phyloP scores from a whole-genome alignment of 2,329 filamentous ascomycete species.

The Aspergillus glaucus region DNA sequence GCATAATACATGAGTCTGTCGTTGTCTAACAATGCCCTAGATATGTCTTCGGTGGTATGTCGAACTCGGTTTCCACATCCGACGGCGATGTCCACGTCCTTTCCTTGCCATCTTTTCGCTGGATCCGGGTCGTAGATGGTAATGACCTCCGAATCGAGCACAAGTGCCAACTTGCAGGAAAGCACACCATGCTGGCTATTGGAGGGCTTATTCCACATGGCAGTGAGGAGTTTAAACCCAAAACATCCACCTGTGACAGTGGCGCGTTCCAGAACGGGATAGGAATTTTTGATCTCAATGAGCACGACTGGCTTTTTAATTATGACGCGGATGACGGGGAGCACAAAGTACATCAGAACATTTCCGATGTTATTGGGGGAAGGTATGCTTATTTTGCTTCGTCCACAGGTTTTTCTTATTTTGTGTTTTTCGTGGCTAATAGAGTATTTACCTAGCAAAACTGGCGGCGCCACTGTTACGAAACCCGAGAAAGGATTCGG shows the following conservation, averaged over 20 bases:
- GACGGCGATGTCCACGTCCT: constrained; percentile 7
- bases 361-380: not conserved
- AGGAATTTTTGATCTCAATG: constrained; percentile 3
- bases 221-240: constrained; percentile 1
- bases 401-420: too few species aligned
- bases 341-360: not conserved
- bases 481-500: too few species aligned
- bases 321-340: constrained; percentile 2
- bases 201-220: constrained; percentile 2
- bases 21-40: not conserved
- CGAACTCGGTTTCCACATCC: not conserved
- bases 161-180: not conserved
- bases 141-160: constrained; percentile 3
- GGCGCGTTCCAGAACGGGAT: constrained; percentile 3
- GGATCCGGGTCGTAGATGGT: constrained; percentile 3
- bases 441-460: too few species aligned
- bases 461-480: too few species aligned
- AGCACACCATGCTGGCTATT: constrained; percentile 4
- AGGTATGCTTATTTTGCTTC: not conserved
- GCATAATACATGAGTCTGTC: too few species aligned
- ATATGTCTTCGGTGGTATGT: constrained; percentile 6
- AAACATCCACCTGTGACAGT: not conserved
- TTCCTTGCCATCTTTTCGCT: constrained; percentile 5
- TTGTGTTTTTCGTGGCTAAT: too few species aligned
- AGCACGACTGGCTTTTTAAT: constrained; percentile 1